Percentiles rank a stretch among this genome's conserved stretches.
Conservation (phyloP, 148 eudicot genomes). For the Spergularia bocconei region DNA sequence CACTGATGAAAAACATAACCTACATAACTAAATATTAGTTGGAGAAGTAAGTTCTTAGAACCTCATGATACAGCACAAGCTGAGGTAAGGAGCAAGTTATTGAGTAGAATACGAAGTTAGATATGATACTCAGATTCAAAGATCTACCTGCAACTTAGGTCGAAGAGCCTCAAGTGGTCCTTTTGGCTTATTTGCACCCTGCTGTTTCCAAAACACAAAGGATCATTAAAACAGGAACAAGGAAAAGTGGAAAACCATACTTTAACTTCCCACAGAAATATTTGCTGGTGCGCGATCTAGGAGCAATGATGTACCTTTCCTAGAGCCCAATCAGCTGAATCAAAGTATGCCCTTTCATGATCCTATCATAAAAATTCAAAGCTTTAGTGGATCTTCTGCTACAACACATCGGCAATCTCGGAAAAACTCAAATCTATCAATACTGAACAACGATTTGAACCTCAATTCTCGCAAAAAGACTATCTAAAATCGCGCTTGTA, state of each 20-base stretch:
- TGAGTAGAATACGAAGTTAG: neutral
- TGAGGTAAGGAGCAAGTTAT: neutral
- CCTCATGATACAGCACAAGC: neutral
- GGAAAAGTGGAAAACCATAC: no score
- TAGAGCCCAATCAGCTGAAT: constrained; percentile 99
- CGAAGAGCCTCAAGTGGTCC: constrained; percentile 97
- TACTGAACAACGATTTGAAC: constrained; percentile 3
- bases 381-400: constrained; percentile 9
- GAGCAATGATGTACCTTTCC: constrained; percentile 60
- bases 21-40: neutral
- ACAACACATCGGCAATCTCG: neutral
- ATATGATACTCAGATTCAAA: neutral
- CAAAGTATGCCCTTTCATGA: constrained; percentile 95
- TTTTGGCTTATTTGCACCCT: constrained; percentile 88
- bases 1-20: neutral
- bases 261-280: no score
- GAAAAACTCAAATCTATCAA: neutral
- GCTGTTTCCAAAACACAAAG: constrained; percentile 45
- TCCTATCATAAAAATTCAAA: constrained; percentile 52
- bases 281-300: neutral
- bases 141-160: constrained; percentile 82
- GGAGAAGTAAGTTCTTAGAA: neutral
- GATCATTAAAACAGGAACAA: neutral
- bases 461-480: neutral
- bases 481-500: neutral